Evolutionary conservation across 495 filamentous ascomycete genomes (phyloP).

Genomic region (Hypoxylon subgilvum): DNA sequence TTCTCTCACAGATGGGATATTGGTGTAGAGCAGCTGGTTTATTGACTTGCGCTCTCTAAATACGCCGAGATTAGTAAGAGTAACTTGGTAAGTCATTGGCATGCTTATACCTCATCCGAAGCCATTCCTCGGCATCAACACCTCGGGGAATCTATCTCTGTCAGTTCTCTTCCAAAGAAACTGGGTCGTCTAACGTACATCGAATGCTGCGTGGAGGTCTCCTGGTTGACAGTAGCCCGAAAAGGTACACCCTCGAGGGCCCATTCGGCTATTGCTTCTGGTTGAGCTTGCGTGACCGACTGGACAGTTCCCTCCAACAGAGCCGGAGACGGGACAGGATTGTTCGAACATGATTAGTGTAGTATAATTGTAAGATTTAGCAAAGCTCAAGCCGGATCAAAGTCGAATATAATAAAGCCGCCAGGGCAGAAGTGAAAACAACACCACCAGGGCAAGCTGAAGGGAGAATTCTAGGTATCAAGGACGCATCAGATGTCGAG

Average conservation of each 20-base stretch:
- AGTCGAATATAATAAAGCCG: slow-evolving; percentile 18
- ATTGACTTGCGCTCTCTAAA: slow-evolving; percentile 31
- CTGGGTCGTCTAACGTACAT: slow-evolving; percentile 11
- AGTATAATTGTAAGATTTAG: slow-evolving; percentile 14
- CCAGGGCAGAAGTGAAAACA: slow-evolving; percentile 29
- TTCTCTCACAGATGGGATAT: slow-evolving; percentile 25
- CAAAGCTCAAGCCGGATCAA: slow-evolving; percentile 2
- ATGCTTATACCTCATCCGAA: slow-evolving; percentile 30
- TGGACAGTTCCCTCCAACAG: slow-evolving; percentile 25
- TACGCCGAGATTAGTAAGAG: slow-evolving; percentile 4
- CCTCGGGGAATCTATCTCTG: slow-evolving; percentile 26
- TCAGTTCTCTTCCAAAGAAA: slow-evolving; percentile 2
- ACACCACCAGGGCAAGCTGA: slow-evolving; percentile 29
- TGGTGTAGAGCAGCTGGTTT: slow-evolving; percentile 28
- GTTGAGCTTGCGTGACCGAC: slow-evolving; percentile 18
- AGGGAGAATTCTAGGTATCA: slow-evolving; percentile 1
- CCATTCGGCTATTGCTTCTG: slow-evolving; percentile 29
- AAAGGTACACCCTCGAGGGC: slow-evolving; percentile 30
- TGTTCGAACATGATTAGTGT: slow-evolving; percentile 31
- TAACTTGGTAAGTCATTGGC: background rate
- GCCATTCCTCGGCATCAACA: slow-evolving; percentile 30
- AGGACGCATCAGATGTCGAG: slow-evolving; percentile 1
- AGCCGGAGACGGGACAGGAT: slow-evolving; percentile 32
- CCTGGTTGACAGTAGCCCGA: slow-evolving; percentile 25
- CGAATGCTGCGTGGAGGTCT: slow-evolving; percentile 31